Evolutionary conservation across 2,329 filamentous ascomycete species (phyloP), one percentile per base, ranked within the genome.

Genomic region (Epichloe coenophiala): DNA sequence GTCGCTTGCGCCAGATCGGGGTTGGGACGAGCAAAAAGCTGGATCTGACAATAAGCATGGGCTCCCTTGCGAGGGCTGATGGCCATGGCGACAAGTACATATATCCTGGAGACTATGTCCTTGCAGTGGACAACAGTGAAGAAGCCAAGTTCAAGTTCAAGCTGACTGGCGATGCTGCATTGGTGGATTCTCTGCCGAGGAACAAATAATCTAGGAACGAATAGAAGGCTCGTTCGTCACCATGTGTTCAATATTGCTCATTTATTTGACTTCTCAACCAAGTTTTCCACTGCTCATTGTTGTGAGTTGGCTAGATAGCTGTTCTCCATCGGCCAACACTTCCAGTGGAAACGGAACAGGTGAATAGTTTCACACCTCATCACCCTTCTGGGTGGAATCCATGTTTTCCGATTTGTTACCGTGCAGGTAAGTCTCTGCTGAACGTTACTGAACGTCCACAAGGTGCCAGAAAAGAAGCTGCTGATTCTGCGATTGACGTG

Each of bases 341-440:
- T 64, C 55, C 6, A 77, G 38, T 0, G 80, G 79, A 0, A 0
- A 17, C 71, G 2, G 81, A 83, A 61, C 80, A 84, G 0, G 81
- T 84, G 53, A 84, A 82, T 1, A 84, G 62, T 59, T 84, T 84
- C 2, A 80, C 17, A 17, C 17, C 17, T 17, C 17, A 17, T 17
- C 17, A 17, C 17, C 17, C 17, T 17, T 17, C 17, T 17, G 17
- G 17, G 17, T 17, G 17, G 17, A 17, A 17, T 17, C 17, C 17
- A 17, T 17, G 17, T 17, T 17, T 17, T 17, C 1, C 2, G 17
- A 17, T 17, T 17, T 17, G 17, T 17, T 17, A 2, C 17, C 17
- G 17, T 17, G 17, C 17, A 17, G 2, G 1, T 17, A 17, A 17
- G 17, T 17, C 17, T 17, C 17, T 17, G 2, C 17, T 17, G 17